Conservation (phyloP, 1,139 yeast species). For the Saccharomyces pastorianus region DNA sequence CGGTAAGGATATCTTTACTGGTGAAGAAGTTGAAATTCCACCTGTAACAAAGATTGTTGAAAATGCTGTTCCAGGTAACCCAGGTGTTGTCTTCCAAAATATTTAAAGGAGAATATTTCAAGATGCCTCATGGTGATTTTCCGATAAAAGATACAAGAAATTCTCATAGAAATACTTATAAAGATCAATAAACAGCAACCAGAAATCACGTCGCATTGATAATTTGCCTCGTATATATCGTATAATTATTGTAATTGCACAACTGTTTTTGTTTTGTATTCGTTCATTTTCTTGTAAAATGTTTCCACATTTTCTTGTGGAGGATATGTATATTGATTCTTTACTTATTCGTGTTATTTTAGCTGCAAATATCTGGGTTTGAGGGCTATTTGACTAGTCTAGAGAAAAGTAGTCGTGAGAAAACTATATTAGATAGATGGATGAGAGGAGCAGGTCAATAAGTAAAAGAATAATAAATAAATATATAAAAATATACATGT, state of each 20-base stretch:
- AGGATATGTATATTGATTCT: not conserved
- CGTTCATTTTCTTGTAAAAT: not conserved
- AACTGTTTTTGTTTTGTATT: not conserved
- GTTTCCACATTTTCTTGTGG: not conserved
- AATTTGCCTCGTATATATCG: not conserved
- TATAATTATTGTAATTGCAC: not conserved
- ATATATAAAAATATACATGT: not conserved
- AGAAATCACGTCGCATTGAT: not conserved
- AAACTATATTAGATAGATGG: not conserved
- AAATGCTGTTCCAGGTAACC: slow-evolving; percentile 86
- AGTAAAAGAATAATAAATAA: not conserved
- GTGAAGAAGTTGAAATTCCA: slow-evolving; percentile 59
- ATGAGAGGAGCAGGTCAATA: not conserved
- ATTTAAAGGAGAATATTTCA: slow-evolving; percentile 19
- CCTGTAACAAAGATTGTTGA: slow-evolving; percentile 65
- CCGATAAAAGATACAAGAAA: not conserved
- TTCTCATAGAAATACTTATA: not conserved
- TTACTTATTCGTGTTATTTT: not conserved
- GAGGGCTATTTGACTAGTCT: not conserved
- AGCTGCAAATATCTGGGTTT: not conserved
- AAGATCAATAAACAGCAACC: not conserved
- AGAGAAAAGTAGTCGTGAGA: not conserved
- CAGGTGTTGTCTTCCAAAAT: slow-evolving; percentile 74
- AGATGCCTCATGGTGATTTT: not conserved
- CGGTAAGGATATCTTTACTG: slow-evolving; percentile 62